phyloP scores from a whole-genome alignment of 2,329 filamentous ascomycete species.

The Trichoderma endophyticum region DNA sequence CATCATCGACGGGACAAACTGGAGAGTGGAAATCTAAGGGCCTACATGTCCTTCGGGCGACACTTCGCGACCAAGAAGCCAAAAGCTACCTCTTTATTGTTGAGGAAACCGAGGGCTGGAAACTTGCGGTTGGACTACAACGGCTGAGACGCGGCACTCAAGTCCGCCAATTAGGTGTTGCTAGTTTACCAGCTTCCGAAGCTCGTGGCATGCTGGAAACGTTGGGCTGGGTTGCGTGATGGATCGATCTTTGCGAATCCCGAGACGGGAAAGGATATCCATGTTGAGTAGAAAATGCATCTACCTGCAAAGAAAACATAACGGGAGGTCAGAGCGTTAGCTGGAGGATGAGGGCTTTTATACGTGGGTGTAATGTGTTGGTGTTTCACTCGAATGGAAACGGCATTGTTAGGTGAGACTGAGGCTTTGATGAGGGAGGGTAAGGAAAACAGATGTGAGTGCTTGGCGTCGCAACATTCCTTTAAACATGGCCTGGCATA shows the following conservation, averaged over 20 bases:
- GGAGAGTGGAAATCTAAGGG: slow-evolving; percentile 55
- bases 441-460: slow-evolving; percentile 9
- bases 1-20: slow-evolving; percentile 42
- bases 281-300: background rate
- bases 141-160: slow-evolving; percentile 59
- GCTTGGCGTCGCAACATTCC: background rate
- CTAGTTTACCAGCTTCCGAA: slow-evolving; percentile 53
- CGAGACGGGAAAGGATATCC: background rate
- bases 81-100: slow-evolving; percentile 65
- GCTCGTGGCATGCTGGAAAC: slow-evolving; percentile 55
- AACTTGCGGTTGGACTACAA: slow-evolving; percentile 61
- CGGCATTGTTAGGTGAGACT: slow-evolving; percentile 31
- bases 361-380: slow-evolving; percentile 20
- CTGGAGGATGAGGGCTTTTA: background rate
- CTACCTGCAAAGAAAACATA: background rate
- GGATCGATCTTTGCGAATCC: background rate
- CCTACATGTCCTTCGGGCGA: slow-evolving; percentile 61
- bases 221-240: slow-evolving; percentile 49
- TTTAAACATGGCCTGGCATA: background rate
- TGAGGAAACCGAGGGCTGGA: slow-evolving; percentile 64
- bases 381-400: slow-evolving; percentile 29
- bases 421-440: slow-evolving; percentile 16
- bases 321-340: background rate
- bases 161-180: slow-evolving; percentile 57
- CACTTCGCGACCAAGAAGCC: slow-evolving; percentile 62